A percentile compares a stretch with the other conserved stretches of the same genome.
phyloP scores from a whole-genome alignment of 208 protist species.

The Kentomonas sorsogonicus region DNA sequence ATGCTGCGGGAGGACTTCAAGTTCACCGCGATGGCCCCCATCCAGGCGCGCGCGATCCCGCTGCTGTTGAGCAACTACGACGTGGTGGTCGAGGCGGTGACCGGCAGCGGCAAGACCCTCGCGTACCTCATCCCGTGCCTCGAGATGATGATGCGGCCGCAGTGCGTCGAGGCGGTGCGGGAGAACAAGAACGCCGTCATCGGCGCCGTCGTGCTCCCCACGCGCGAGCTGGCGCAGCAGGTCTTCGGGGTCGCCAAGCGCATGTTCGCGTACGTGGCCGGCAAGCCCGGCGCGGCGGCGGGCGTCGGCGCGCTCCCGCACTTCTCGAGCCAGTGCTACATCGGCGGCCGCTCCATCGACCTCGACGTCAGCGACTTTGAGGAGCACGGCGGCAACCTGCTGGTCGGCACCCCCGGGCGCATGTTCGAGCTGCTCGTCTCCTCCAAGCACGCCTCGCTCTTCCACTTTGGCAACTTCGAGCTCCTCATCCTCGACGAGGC shows the following conservation, averaged over 20 bases:
- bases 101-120: constrained; percentile 93
- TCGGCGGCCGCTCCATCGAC: constrained; percentile 84
- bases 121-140: constrained; percentile 89
- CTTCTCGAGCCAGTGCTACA: constrained; percentile 86
- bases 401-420: constrained; percentile 89
- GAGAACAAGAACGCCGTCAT: constrained; percentile 72
- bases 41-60: constrained; percentile 90
- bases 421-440: constrained; percentile 89
- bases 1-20: constrained; percentile 64
- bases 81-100: constrained; percentile 92
- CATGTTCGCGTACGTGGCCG: constrained; percentile 71
- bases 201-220: constrained; percentile 86
- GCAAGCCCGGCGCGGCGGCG: not conserved
- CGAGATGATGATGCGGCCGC: constrained; percentile 76
- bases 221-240: constrained; percentile 94
- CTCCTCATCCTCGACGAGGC: constrained; percentile 92
- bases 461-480: constrained; percentile 79
- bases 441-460: constrained; percentile 65
- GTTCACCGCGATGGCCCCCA: constrained; percentile 87
- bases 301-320: constrained; percentile 23
- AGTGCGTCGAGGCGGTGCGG: constrained; percentile 37
- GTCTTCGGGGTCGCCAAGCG: constrained; percentile 70
- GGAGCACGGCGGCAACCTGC: constrained; percentile 76
- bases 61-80: constrained; percentile 88
- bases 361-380: constrained; percentile 77